Evolutionary conservation across 768 basidiomycete species (phyloP).

Genomic region (Collybia sp.): DNA sequence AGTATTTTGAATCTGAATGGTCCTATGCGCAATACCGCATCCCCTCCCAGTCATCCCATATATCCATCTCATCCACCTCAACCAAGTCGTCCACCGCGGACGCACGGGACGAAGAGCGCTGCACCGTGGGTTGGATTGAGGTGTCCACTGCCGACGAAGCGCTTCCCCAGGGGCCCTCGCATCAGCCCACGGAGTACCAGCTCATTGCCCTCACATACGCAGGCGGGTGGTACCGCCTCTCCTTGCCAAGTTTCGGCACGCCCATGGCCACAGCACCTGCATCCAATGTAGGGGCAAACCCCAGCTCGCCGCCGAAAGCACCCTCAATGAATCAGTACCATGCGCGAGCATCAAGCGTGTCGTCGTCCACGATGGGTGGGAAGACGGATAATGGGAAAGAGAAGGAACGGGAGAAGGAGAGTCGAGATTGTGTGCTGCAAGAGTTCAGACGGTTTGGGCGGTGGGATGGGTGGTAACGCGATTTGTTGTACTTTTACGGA

Average conservation of each 20-base stretch:
- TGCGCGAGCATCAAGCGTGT: slow-evolving; percentile 49
- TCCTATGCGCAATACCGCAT: slow-evolving; percentile 92
- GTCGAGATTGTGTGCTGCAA: slow-evolving; percentile 61
- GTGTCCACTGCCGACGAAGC: slow-evolving; percentile 34
- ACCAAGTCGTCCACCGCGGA: slow-evolving; percentile 52
- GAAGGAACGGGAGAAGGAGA: slow-evolving; percentile 55
- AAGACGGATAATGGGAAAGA: slow-evolving; percentile 57
- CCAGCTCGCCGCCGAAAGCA: slow-evolving; percentile 38
- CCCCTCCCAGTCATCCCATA: slow-evolving; percentile 79
- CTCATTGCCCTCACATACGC: slow-evolving; percentile 82
- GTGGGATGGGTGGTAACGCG: slow-evolving; percentile 84
- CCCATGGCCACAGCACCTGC: slow-evolving; percentile 16
- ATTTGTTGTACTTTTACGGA: too few relatives aligned
- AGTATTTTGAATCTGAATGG: slow-evolving; percentile 95
- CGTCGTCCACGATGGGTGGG: slow-evolving; percentile 35
- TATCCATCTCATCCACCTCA: slow-evolving; percentile 65
- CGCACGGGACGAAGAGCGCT: slow-evolving; percentile 77
- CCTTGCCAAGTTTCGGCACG: slow-evolving; percentile 40
- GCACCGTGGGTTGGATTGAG: slow-evolving; percentile 83
- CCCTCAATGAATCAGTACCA: slow-evolving; percentile 24
- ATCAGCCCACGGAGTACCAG: slow-evolving; percentile 51
- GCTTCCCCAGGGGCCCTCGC: slow-evolving; percentile 4
- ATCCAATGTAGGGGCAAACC: slow-evolving; percentile 14
- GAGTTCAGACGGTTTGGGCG: slow-evolving; percentile 82
- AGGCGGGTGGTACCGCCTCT: slow-evolving; percentile 90